Percentiles rank a stretch among this genome's conserved stretches.
Conservation (phyloP, 805 yeast species). For the Yarrowia porcina region DNA sequence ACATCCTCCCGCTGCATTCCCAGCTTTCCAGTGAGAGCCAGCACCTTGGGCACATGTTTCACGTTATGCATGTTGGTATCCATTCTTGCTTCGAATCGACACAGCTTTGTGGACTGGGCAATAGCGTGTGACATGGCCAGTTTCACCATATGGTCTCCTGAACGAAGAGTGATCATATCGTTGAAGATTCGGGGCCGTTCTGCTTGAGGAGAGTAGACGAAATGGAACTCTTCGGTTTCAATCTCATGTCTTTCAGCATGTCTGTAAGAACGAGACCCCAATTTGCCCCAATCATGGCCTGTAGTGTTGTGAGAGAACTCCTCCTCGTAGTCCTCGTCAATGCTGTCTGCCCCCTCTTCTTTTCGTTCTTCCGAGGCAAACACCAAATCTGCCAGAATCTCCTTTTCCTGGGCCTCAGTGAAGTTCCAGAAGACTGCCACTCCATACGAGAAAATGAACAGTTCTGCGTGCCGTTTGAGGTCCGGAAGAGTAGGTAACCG, state of each 20-base stretch:
- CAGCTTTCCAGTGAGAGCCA: slow-evolving; percentile 84
- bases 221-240: slow-evolving; percentile 85
- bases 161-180: slow-evolving; percentile 86
- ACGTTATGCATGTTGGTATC: slow-evolving; percentile 78
- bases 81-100: slow-evolving; percentile 89
- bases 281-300: slow-evolving; percentile 25
- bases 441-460: slow-evolving; percentile 87
- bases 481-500: slow-evolving; percentile 31
- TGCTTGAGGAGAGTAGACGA: slow-evolving; percentile 54
- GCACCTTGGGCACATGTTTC: slow-evolving; percentile 80
- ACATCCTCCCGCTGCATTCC: slow-evolving; percentile 83
- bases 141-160: slow-evolving; percentile 90
- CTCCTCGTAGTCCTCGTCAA: slow-evolving; percentile 21
- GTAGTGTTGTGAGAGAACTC: background rate
- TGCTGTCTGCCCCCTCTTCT: background rate
- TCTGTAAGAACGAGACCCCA: slow-evolving; percentile 52
- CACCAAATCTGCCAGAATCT: slow-evolving; percentile 86
- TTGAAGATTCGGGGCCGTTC: slow-evolving; percentile 59
- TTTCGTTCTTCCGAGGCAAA: slow-evolving; percentile 45
- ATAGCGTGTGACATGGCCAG: slow-evolving; percentile 93
- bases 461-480: slow-evolving; percentile 61
- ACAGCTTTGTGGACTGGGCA: slow-evolving; percentile 90
- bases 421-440: slow-evolving; percentile 99
- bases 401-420: slow-evolving; percentile 87
- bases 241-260: slow-evolving; percentile 81